These are phyloP conservation scores for Hypoxylon subgilvum DNA, from an alignment of 495 filamentous ascomycete species.

Conservation along the genomic window DNA sequence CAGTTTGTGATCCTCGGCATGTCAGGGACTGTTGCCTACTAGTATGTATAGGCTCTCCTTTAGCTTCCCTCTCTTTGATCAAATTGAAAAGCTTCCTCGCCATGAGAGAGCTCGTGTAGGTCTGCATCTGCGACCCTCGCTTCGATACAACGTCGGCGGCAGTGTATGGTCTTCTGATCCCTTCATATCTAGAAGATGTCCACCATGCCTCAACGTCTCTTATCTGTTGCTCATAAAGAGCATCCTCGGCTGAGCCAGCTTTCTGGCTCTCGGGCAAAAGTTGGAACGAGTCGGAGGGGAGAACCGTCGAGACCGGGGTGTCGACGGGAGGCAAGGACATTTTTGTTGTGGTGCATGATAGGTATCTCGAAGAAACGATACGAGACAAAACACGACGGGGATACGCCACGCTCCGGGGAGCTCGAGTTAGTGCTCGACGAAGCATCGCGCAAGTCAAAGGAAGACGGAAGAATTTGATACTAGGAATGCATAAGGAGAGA, in stretches of 20 bases:
- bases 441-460: constrained; percentile 37
- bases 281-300: constrained; percentile 77
- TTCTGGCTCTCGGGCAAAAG: constrained; percentile 76
- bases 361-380: constrained; percentile 13
- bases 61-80: constrained; percentile 73
- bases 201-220: constrained; percentile 87
- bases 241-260: constrained; percentile 78
- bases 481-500: too few species aligned
- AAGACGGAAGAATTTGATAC: too few species aligned
- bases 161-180: constrained; percentile 89
- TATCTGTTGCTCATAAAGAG: constrained; percentile 77
- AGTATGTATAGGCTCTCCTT: constrained; percentile 87
- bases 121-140: constrained; percentile 82
- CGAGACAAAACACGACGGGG: constrained; percentile 22
- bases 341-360: constrained; percentile 38
- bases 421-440: constrained; percentile 41
- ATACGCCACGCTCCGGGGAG: constrained; percentile 40
- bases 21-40: constrained; percentile 55
- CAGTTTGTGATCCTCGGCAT: background rate
- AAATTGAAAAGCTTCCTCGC: constrained; percentile 92
- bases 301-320: constrained; percentile 57
- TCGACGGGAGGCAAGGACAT: constrained; percentile 45
- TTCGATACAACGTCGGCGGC: constrained; percentile 92
- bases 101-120: constrained; percentile 89
- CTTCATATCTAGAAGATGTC: constrained; percentile 78